Conservation (phyloP, 208 protist genomes). For the Novymonas esmeraldas region DNA sequence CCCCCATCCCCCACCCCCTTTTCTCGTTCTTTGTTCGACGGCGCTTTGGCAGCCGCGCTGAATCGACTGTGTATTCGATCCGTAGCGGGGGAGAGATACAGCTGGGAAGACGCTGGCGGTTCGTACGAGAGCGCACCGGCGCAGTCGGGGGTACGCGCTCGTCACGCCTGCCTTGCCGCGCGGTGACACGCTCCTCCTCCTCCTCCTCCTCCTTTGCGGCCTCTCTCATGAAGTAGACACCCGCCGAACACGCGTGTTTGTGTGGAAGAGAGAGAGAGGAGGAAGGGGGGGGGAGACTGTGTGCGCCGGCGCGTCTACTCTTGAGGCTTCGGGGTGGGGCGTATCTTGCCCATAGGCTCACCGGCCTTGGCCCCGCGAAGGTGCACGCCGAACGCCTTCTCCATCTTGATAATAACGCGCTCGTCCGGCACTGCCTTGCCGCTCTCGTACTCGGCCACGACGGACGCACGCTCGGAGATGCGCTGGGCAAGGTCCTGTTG, state of each 20-base stretch:
- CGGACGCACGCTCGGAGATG: conserved; percentile 82
- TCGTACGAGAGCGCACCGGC: too few species aligned
- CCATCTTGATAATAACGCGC: conserved; percentile 93
- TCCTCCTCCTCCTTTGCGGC: background rate
- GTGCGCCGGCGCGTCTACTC: too few species aligned
- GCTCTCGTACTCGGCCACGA: conserved; percentile 94
- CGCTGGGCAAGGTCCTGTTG: conserved; percentile 87
- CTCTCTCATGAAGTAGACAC: background rate
- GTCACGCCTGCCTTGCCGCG: too few species aligned
- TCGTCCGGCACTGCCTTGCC: conserved; percentile 94
- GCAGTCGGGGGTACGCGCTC: too few species aligned
- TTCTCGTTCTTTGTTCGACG: too few species aligned
- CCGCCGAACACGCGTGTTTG: too few species aligned
- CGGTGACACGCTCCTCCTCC: too few species aligned
- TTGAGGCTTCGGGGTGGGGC: conserved; percentile 62
- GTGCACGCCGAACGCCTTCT: conserved; percentile 92
- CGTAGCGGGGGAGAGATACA: too few species aligned
- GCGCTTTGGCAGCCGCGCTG: too few species aligned
- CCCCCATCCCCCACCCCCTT: too few species aligned
- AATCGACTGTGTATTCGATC: too few species aligned
- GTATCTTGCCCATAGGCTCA: conserved; percentile 67
- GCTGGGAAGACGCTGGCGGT: too few species aligned
- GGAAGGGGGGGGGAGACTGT: background rate
- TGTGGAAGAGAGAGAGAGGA: background rate
- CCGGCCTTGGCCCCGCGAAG: conserved; percentile 92